Evolutionary conservation across 202 grass and related monocot genomes (phyloP).

Genomic region (Setaria italica): DNA sequence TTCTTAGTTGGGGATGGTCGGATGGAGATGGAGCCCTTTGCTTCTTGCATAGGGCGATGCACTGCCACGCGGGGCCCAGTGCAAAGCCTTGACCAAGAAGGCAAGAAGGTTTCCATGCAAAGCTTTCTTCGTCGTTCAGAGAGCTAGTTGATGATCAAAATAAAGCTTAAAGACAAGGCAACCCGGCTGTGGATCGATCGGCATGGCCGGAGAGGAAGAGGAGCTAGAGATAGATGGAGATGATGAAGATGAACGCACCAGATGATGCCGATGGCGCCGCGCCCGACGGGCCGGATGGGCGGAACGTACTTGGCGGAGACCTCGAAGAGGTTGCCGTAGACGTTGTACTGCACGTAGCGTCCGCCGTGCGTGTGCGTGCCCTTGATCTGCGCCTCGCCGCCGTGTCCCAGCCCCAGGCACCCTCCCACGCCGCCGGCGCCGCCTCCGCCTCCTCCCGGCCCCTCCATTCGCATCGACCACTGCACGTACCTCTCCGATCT

Average conservation of each 20-base stretch:
- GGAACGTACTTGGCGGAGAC: conserved; percentile 91
- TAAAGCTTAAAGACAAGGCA: neutral
- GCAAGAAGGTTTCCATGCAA: conserved; percentile 14
- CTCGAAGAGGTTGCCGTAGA: conserved; percentile 92
- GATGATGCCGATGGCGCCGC: conserved; percentile 89
- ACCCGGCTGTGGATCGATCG: neutral
- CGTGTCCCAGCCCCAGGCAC: conserved; percentile 37
- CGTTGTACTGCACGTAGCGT: conserved; percentile 94
- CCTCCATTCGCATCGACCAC: conserved; percentile 51
- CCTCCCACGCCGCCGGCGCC: conserved; percentile 45
- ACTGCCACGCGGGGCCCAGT: neutral
- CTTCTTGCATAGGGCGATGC: neutral
- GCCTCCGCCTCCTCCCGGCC: conserved; percentile 11
- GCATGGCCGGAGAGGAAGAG: neutral
- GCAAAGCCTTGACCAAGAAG: conserved; percentile 1
- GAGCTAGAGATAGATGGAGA: neutral
- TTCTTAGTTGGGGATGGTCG: neutral
- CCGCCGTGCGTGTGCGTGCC: conserved; percentile 79
- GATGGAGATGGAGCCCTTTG: neutral
- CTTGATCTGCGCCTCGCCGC: conserved; percentile 66
- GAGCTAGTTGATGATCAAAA: neutral
- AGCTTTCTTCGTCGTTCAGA: neutral
- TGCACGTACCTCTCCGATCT: no score
- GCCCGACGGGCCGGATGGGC: conserved; percentile 81
- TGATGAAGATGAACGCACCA: conserved; percentile 55